Evolutionary conservation across 345 rosid species (phyloP), one percentile per base, ranked within the genome.

Genomic region (Ailanthus altissimus): DNA sequence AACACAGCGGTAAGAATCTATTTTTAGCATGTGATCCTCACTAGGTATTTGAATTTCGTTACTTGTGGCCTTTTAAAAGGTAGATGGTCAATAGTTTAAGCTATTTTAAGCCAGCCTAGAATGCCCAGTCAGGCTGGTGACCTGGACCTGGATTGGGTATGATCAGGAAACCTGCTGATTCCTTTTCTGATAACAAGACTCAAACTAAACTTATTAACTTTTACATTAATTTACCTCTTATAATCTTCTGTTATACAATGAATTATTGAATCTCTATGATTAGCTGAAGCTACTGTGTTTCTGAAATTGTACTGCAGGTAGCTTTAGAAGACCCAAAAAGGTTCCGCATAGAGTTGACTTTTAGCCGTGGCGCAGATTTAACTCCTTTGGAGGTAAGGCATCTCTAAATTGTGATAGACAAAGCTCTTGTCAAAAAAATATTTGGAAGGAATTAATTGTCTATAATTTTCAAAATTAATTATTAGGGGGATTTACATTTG

Each of bases 291-390:
- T 1, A 36, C 7, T 32, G 25, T 16, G 21, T 73, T 50, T 67
- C 32, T 46, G 28, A 57, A 66, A 36, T 47, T 73, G 77, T 63
- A 80, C 46, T 71, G 66, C 91, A 96, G 98, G 90, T 92, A 25
- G 62, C 92, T 70, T 80, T 97, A 72, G 98, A 97, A 81, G 97
- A 94, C 69, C 98, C 98, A 6, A 85, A 86, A 85, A 86, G 98
- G 82, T 97, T 87, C 83, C 93, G 98, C 21, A 79, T 92, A 26
- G 99, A 97, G 79, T 84, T 97, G 85, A 93, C 98, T 54, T 89
- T 88, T 84, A 97, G 98, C 79, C 98, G 97, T 45, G 98, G 99
- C 59, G 99, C 99, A 74, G 99, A 97, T 85, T 87, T 94, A 64
- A 90, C 98, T 69, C 98, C 97, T 6, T 79, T 97, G 78, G 93